A percentile compares a stretch with the other conserved stretches of the same genome.
Conservation (phyloP, 495 filamentous ascomycete genomes). For the Daldinia grandis region DNA sequence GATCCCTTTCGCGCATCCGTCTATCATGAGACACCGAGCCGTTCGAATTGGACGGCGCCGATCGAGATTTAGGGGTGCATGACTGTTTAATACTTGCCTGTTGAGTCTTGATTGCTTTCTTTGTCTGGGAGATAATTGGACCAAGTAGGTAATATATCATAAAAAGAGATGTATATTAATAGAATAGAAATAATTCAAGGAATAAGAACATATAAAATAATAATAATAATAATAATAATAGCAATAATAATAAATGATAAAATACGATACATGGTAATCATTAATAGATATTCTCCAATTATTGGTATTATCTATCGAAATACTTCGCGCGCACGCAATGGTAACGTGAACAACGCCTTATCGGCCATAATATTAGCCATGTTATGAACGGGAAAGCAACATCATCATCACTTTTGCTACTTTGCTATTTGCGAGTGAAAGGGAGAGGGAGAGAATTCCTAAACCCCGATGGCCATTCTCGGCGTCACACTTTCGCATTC, state of each 20-base stretch:
- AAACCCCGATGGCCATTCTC: constrained; percentile 16
- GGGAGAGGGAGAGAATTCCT: constrained; percentile 9
- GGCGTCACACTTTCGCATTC: constrained; percentile 15
- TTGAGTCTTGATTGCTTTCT: neutral
- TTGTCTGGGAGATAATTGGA: neutral
- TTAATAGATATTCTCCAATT: constrained; percentile 3
- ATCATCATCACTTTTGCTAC: neutral
- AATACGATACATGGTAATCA: neutral
- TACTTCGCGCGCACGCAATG: neutral
- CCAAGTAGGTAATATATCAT: neutral
- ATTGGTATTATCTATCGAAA: constrained; percentile 6
- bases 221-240: neutral
- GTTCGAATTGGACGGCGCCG: neutral
- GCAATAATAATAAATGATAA: neutral
- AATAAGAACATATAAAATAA: neutral
- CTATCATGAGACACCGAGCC: constrained; percentile 14
- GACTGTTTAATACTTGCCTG: constrained; percentile 16
- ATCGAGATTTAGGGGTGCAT: constrained; percentile 31
- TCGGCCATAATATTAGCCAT: constrained; percentile 1
- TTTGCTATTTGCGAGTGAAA: neutral
- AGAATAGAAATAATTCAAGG: neutral
- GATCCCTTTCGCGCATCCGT: neutral
- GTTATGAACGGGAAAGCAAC: neutral
- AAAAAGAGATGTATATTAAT: neutral
- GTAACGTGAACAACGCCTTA: constrained; percentile 2